Evolutionary conservation across 345 rosid genomes (phyloP).

Genomic region (Brassica carinata): DNA sequence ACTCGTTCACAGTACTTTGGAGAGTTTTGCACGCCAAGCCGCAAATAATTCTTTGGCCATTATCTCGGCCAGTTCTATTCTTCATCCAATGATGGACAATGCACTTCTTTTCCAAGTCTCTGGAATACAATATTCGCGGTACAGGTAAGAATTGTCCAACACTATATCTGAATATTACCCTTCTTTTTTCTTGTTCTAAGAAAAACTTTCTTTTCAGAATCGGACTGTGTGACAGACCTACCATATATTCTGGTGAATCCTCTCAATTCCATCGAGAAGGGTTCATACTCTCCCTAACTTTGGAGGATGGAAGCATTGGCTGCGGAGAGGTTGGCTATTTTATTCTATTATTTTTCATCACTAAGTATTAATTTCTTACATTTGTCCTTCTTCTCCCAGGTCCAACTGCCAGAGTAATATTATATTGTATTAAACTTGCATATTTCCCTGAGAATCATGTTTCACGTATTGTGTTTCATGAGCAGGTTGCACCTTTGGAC

Average conservation of each 20-base stretch:
- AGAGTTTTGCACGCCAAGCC: constrained; percentile 62
- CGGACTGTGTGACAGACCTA: constrained; percentile 69
- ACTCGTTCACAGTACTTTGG: constrained; percentile 54
- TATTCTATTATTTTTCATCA: neutral
- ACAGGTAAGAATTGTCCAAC: constrained; percentile 53
- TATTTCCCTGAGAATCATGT: constrained; percentile 29
- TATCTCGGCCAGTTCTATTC: constrained; percentile 47
- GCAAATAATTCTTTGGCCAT: constrained; percentile 53
- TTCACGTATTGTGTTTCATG: constrained; percentile 24
- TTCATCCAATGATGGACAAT: constrained; percentile 41
- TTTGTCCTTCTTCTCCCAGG: constrained; percentile 9
- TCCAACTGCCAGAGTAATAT: neutral
- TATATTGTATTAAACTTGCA: constrained; percentile 2
- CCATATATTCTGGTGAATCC: constrained; percentile 49
- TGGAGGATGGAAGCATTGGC: constrained; percentile 84
- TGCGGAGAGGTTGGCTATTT: constrained; percentile 78
- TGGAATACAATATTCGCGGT: constrained; percentile 62
- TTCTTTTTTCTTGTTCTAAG: constrained; percentile 8
- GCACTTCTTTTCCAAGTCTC: constrained; percentile 47
- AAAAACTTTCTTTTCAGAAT: constrained; percentile 53
- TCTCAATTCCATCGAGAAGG: constrained; percentile 67
- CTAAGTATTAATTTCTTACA: neutral
- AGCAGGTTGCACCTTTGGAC: constrained; percentile 91
- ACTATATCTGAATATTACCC: neutral
- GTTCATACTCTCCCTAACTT: constrained; percentile 68